Evolutionary conservation across 1,284 basidiomycete species (phyloP).

Genomic region (Ganoderma multipileum): DNA sequence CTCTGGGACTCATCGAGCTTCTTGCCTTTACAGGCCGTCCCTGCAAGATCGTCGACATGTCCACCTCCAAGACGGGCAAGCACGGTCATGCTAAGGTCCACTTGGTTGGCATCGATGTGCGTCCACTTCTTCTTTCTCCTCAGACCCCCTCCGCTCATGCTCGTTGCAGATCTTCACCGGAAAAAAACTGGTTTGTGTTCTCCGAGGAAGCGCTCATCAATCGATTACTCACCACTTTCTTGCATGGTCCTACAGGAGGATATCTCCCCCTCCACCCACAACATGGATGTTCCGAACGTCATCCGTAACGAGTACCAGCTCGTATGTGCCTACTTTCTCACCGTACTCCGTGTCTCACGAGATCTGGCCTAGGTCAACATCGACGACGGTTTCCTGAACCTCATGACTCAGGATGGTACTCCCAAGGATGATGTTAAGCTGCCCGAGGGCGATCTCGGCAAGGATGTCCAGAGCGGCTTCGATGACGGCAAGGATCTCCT

Average conservation of each 20-base stretch:
- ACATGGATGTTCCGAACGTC: slow-evolving; percentile 99
- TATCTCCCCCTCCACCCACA: slow-evolving; percentile 98
- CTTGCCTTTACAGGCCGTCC: slow-evolving; percentile 70
- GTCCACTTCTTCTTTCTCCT: slow-evolving; percentile 41
- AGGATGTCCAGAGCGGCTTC: slow-evolving; percentile 77
- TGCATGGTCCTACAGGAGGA: slow-evolving; percentile 76
- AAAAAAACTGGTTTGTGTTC: slow-evolving; percentile 80
- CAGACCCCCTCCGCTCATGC: slow-evolving; percentile 11
- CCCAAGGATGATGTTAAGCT: slow-evolving; percentile 96
- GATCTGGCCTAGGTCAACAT: slow-evolving; percentile 71
- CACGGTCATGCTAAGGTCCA: slow-evolving; percentile 99
- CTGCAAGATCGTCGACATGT: slow-evolving; percentile 99
- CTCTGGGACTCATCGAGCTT: neutral
- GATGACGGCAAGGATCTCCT: slow-evolving; percentile 90
- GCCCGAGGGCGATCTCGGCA: slow-evolving; percentile 88
- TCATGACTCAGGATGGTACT: slow-evolving; percentile 86
- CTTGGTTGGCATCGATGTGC: slow-evolving; percentile 94
- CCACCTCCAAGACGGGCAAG: slow-evolving; percentile 99
- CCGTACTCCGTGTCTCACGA: neutral
- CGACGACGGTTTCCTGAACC: slow-evolving; percentile 93
- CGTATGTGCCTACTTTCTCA: slow-evolving; percentile 50
- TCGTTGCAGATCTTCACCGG: slow-evolving; percentile 88
- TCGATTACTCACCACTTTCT: slow-evolving; percentile 16
- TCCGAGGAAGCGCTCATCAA: slow-evolving; percentile 11
- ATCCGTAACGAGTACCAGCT: slow-evolving; percentile 91